Percentiles rank a stretch among this genome's conserved stretches.
Conservation (phyloP, 805 yeast genomes). For the Candida xiaguanensis region DNA sequence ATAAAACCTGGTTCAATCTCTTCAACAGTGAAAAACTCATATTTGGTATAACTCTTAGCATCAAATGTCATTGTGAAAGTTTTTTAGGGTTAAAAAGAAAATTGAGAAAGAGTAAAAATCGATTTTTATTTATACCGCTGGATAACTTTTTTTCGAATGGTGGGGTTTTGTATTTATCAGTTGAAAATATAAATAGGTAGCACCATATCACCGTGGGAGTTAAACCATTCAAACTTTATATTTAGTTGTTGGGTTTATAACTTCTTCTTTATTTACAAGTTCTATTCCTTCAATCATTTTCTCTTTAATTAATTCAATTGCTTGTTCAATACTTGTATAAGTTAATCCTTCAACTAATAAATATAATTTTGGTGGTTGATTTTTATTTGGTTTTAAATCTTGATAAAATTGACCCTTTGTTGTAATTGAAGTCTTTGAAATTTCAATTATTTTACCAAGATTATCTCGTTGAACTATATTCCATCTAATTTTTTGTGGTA, state of each 20-base stretch:
- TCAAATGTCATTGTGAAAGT: constrained; percentile 16
- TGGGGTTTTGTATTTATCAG: background rate
- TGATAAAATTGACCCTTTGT: constrained; percentile 71
- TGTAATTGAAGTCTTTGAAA: constrained; percentile 74
- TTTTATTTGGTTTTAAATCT: constrained; percentile 32
- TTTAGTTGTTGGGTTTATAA: constrained; percentile 42
- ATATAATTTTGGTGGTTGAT: constrained; percentile 66
- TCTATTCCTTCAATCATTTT: constrained; percentile 55
- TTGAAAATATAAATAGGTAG: background rate
- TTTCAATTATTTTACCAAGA: constrained; percentile 60
- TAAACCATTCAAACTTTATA: constrained; percentile 47
- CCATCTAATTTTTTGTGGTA: constrained; percentile 82
- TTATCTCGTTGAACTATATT: constrained; percentile 65
- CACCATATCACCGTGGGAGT: too few relatives aligned
- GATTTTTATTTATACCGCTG: background rate
- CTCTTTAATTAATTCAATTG: constrained; percentile 54
- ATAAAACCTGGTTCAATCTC: constrained; percentile 45
- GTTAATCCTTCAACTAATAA: constrained; percentile 73
- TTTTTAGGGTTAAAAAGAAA: background rate
- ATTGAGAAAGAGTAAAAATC: too few relatives aligned
- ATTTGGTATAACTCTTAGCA: constrained; percentile 18
- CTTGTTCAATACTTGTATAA: constrained; percentile 53
- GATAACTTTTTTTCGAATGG: background rate
- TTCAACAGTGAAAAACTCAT: constrained; percentile 33
- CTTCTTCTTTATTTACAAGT: constrained; percentile 43